Conservation (phyloP, 192 early-diverging fungal genomes). For the Haplosporangium gracile region DNA sequence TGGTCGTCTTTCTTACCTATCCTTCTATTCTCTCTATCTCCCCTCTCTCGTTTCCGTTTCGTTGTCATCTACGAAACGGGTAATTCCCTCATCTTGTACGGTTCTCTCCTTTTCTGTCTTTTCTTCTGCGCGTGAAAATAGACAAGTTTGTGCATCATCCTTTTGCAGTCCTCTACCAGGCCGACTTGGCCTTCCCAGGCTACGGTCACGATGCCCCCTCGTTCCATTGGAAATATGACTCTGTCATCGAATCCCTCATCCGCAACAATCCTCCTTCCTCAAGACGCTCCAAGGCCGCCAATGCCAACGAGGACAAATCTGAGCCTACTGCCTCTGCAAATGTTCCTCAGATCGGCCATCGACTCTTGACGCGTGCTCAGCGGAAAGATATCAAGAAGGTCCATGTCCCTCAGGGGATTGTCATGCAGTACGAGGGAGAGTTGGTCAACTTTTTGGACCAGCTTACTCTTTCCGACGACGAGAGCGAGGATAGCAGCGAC, state of each 20-base stretch:
- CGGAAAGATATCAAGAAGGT: conserved; percentile 62
- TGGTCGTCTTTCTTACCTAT: conserved; percentile 22
- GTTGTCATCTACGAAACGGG: not conserved
- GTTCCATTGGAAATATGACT: conserved; percentile 62
- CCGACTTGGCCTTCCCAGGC: conserved; percentile 64
- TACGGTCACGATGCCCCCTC: conserved; percentile 54
- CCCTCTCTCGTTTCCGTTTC: not conserved
- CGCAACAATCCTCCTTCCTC: conserved; percentile 42
- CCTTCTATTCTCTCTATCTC: not conserved
- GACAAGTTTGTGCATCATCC: conserved; percentile 70
- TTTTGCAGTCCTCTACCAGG: conserved; percentile 61
- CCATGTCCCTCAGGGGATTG: conserved; percentile 64
- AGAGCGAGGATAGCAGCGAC: not conserved
- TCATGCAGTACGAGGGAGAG: conserved; percentile 62
- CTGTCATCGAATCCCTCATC: conserved; percentile 55
- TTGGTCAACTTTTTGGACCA: conserved; percentile 61
- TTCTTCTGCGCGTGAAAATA: conserved; percentile 19
- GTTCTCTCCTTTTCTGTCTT: not conserved
- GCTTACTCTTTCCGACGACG: conserved; percentile 35
- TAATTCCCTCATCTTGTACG: not conserved
- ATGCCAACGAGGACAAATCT: conserved; percentile 2
- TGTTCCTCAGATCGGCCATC: conserved; percentile 15
- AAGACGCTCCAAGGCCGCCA: conserved; percentile 24
- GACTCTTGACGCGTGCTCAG: conserved; percentile 46
- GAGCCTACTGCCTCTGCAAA: not conserved